Conservation (phyloP, 2,329 filamentous ascomycete species). For the Thelonectria discophora region DNA sequence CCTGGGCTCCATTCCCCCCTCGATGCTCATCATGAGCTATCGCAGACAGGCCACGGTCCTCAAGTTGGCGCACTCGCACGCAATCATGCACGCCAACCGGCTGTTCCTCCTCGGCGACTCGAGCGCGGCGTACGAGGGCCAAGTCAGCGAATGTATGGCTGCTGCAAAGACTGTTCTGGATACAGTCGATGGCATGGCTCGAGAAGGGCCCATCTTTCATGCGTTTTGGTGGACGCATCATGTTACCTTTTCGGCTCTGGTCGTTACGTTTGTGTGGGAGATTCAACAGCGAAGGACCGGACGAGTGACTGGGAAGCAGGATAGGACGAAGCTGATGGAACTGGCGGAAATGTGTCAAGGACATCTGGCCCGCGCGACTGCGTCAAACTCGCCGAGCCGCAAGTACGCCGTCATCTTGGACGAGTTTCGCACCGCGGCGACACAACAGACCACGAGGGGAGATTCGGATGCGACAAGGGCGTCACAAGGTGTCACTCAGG, state of each 20-base stretch:
- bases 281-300: slow-evolving; percentile 38
- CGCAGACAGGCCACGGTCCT: slow-evolving; percentile 61
- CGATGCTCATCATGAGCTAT: slow-evolving; percentile 56
- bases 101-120: slow-evolving; percentile 57
- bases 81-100: slow-evolving; percentile 64
- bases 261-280: slow-evolving; percentile 63
- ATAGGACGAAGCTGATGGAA: slow-evolving; percentile 32
- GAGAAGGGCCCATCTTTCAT: slow-evolving; percentile 52
- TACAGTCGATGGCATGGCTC: slow-evolving; percentile 53
- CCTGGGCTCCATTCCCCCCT: slow-evolving; percentile 54
- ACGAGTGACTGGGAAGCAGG: slow-evolving; percentile 17
- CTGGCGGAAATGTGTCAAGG: slow-evolving; percentile 39
- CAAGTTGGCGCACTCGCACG: slow-evolving; percentile 63
- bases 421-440: slow-evolving; percentile 24
- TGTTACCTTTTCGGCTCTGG: slow-evolving; percentile 63
- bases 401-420: slow-evolving; percentile 34
- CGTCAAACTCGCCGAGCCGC: slow-evolving; percentile 33
- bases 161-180: slow-evolving; percentile 48
- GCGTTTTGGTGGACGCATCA: slow-evolving; percentile 65
- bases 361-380: slow-evolving; percentile 30
- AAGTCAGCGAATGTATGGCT: slow-evolving; percentile 54
- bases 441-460: neutral
- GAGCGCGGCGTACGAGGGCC: slow-evolving; percentile 11
- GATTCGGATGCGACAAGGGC: neutral
- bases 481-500: neutral